These are phyloP conservation scores for Candida argentea DNA, from an alignment of 805 yeast species.

Conservation along the genomic window DNA sequence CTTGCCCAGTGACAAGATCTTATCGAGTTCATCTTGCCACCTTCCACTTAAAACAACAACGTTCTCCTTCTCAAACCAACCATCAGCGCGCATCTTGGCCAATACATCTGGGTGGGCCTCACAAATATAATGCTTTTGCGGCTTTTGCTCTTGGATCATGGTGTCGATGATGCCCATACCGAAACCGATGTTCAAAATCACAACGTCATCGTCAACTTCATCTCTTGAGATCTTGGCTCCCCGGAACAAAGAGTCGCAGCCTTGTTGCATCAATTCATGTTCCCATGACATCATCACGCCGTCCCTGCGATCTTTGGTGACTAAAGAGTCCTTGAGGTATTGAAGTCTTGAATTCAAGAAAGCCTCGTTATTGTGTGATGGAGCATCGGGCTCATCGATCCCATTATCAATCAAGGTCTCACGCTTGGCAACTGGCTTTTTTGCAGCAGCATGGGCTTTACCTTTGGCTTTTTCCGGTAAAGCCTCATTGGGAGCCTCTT, in stretches of 20 bases:
- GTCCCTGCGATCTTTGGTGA: conserved; percentile 65
- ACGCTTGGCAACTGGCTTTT: neutral
- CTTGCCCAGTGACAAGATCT: conserved; percentile 48
- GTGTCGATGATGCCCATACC: conserved; percentile 95
- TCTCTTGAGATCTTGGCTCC: conserved; percentile 23
- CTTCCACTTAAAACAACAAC: conserved; percentile 78
- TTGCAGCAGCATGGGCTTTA: neutral
- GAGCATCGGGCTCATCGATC: conserved; percentile 23
- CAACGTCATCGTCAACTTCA: conserved; percentile 30
- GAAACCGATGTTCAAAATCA: conserved; percentile 78
- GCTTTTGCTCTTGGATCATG: conserved; percentile 43
- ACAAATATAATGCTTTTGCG: conserved; percentile 72
- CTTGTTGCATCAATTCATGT: conserved; percentile 65
- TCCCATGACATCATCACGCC: conserved; percentile 99
- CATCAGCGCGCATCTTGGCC: conserved; percentile 52
- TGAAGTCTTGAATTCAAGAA: conserved; percentile 59
- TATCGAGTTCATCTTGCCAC: conserved; percentile 80
- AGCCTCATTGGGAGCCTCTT: neutral
- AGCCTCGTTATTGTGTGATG: conserved; percentile 54
- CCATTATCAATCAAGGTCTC: neutral
- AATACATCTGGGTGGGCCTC: conserved; percentile 95
- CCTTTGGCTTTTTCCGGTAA: neutral
- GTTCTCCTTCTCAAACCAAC: conserved; percentile 70
- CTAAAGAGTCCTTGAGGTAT: conserved; percentile 56
- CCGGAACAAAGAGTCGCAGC: conserved; percentile 63